Evolutionary conservation across 2,329 filamentous ascomycete genomes (phyloP), one percentile per base, ranked within the genome.

Genomic region (Coniochaeta prunicola): DNA sequence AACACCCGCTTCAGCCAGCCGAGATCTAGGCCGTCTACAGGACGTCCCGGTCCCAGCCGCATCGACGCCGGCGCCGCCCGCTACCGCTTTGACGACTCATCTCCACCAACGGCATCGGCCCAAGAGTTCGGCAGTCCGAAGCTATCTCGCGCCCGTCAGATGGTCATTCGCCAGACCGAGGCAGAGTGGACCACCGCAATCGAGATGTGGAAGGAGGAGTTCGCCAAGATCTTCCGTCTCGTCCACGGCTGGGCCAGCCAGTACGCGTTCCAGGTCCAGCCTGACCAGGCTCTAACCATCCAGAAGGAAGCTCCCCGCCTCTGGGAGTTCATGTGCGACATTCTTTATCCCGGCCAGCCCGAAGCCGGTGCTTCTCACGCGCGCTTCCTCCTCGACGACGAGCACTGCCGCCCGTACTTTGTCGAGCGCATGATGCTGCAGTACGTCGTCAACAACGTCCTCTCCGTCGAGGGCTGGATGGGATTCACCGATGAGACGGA

Each of bases 391-490:
- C 64, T 77, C 0, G 61, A 63, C n/a, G 68, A 73, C 58, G 59
- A 60, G 4, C 61, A 61, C 4, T 64, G 67, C 2, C 69, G 74
- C 17, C 60, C 62, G 2, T 73, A 68, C 62, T 73, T 77, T 38
- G 62, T 76, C n/a, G 67, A 73, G 59, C 69, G 75, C 42, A 67
- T 77, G 45, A 58, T 73, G 1, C 59, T 74, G 19, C 68, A 72
- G 26, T 76, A 74, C 58, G 65, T 76, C 4, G 62, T 72, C 19
- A 63, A 70, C 28, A 63, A 71, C 17, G 67, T 77, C 40, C 68
- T 75, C 60, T 63, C 59, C 13, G 45, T 69, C 3, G 65, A 70
- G 24, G 67, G 70, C 0, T 78, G 73, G 68, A 63, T 69, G 42
- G 66, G 65, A 0, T 73, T 70, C 57, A 68, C 67, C 19, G 45